A percentile compares a stretch with the other conserved stretches of the same genome.
These are phyloP conservation scores for Ceratocystis alfenasii DNA, from an alignment of 2,329 filamentous ascomycete genomes.

Conservation along the genomic window DNA sequence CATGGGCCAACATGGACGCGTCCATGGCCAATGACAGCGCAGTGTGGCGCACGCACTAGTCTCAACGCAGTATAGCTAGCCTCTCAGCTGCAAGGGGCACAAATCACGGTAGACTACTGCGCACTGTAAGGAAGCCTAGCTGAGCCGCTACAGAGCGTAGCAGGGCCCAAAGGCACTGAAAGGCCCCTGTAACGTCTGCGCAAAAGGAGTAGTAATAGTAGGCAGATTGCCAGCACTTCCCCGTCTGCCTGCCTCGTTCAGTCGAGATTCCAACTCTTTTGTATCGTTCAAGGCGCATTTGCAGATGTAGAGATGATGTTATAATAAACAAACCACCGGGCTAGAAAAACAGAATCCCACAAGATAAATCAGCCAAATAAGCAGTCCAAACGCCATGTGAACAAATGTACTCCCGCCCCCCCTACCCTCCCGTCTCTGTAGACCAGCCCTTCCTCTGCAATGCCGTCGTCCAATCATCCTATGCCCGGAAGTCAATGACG, in stretches of 20 bases:
- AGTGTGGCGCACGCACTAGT: not conserved
- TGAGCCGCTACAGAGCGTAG: not conserved
- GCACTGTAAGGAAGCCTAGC: not conserved
- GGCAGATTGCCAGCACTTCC: not conserved
- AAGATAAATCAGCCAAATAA: not conserved
- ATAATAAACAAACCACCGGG: not conserved
- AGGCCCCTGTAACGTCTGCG: not conserved
- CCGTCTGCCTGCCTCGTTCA: not conserved
- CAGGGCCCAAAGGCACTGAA: not conserved
- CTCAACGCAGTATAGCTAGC: not conserved
- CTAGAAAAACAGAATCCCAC: not conserved
- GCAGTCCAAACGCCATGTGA: conserved; percentile 3
- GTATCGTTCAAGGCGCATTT: not conserved
- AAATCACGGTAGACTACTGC: not conserved
- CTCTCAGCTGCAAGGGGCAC: conserved; percentile 6
- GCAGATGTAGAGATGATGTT: not conserved
- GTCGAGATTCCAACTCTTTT: not conserved
- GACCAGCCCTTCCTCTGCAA: not conserved
- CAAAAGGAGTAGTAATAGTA: not conserved
- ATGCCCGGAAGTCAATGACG: conserved; percentile 57
- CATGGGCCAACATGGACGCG: not conserved
- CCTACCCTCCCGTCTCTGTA: conserved; percentile 11
- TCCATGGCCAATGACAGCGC: not conserved
- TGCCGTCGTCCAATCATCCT: conserved; percentile 9
- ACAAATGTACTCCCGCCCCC: not conserved